Conservation (phyloP, 495 filamentous ascomycete genomes). For the Letharia lupina region DNA sequence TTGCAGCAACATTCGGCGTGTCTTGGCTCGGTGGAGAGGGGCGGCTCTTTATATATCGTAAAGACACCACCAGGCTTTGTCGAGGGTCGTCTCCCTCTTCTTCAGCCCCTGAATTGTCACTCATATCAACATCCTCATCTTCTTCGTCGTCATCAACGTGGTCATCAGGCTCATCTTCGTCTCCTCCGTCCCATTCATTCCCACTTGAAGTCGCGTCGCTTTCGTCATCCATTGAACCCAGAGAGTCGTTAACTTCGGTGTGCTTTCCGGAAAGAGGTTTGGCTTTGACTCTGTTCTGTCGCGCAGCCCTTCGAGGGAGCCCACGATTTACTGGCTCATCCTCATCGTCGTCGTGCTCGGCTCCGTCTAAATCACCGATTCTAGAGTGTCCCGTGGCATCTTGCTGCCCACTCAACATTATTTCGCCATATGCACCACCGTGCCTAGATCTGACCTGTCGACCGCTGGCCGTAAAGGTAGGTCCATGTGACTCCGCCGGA, state of each 20-base stretch:
- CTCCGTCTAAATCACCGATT: constrained; percentile 37
- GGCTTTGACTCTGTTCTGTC: constrained; percentile 3
- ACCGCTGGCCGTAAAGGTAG: constrained; percentile 83
- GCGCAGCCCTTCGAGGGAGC: constrained; percentile 15
- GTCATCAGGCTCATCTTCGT: constrained; percentile 45
- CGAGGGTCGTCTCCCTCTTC: constrained; percentile 28
- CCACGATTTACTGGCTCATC: constrained; percentile 32
- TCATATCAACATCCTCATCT: constrained; percentile 36
- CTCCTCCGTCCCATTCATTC: constrained; percentile 46
- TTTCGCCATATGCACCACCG: constrained; percentile 73
- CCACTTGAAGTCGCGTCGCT: constrained; percentile 43
- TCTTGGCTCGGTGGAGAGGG: constrained; percentile 3
- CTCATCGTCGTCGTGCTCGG: constrained; percentile 60
- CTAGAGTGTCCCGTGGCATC: constrained; percentile 26
- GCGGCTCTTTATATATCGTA: constrained; percentile 38
- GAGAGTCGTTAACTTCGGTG: constrained; percentile 32
- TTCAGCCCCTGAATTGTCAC: constrained; percentile 27
- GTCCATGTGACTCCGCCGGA: constrained; percentile 58
- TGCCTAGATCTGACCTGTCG: constrained; percentile 70
- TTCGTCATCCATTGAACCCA: constrained; percentile 56
- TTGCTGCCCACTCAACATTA: constrained; percentile 48
- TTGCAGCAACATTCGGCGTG: background rate
- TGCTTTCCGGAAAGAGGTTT: constrained; percentile 6
- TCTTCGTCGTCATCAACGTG: constrained; percentile 46
- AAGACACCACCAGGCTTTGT: constrained; percentile 55